A percentile compares a stretch with the other conserved stretches of the same genome.
phyloP scores from a whole-genome alignment of 164 flowering plant species.

The Macadamia integrifolia region DNA sequence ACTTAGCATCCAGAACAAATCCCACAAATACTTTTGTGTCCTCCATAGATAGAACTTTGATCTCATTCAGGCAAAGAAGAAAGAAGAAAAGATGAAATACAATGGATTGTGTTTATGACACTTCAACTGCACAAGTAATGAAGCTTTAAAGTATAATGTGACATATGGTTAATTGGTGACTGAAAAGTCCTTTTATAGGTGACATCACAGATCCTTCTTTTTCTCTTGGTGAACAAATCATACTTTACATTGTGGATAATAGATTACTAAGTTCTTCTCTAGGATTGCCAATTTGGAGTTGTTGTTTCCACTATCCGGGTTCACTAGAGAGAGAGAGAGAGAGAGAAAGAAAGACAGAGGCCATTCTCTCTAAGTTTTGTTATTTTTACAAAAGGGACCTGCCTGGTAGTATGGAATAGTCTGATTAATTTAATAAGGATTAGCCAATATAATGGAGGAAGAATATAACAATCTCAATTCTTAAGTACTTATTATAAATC shows the following conservation, averaged over 20 bases:
- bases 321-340: too few species aligned
- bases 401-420: background rate
- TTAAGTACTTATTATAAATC: background rate
- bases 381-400: background rate
- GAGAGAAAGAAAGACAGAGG: too few species aligned
- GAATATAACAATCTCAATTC: background rate
- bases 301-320: too few species aligned
- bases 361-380: background rate
- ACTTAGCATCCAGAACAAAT: constrained; percentile 10
- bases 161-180: too few species aligned
- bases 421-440: too few species aligned
- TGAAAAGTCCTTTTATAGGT: background rate
- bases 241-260: too few species aligned
- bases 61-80: background rate
- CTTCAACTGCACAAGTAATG: background rate
- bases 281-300: too few species aligned
- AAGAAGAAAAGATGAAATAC: background rate
- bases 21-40: background rate
- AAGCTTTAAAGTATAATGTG: background rate
- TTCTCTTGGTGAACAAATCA: too few species aligned
- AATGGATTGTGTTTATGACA: background rate
- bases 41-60: background rate
- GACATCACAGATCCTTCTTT: background rate
- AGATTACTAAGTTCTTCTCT: too few species aligned
- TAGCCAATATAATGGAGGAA: background rate